phyloP scores from a whole-genome alignment of 1,284 basidiomycete genomes.

The Inonotus obliquus region DNA sequence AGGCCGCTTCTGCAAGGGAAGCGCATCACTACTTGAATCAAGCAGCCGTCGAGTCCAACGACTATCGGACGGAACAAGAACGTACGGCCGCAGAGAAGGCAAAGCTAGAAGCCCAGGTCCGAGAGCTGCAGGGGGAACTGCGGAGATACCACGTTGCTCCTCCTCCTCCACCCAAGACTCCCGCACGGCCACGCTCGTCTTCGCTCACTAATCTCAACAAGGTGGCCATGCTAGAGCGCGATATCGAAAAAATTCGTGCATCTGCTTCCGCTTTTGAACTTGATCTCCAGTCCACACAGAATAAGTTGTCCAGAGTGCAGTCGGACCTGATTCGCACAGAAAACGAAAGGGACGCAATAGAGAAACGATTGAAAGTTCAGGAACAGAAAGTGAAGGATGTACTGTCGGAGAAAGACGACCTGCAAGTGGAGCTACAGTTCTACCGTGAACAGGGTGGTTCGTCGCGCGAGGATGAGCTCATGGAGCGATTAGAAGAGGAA shows the following conservation, averaged over 20 bases:
- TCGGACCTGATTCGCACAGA: conserved; percentile 44
- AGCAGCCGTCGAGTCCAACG: conserved; percentile 49
- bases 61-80: conserved; percentile 36
- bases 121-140: conserved; percentile 48
- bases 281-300: conserved; percentile 37
- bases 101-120: conserved; percentile 47
- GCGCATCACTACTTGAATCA: conserved; percentile 56
- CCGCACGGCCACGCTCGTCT: conserved; percentile 41
- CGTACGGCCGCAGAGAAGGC: conserved; percentile 53
- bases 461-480: conserved; percentile 47
- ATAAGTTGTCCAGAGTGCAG: conserved; percentile 46
- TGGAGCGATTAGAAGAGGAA: conserved; percentile 62
- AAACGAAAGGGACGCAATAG: conserved; percentile 55
- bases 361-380: conserved; percentile 39
- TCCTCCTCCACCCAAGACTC: conserved; percentile 27
- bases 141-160: conserved; percentile 31
- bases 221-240: conserved; percentile 47
- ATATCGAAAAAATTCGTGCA: conserved; percentile 43
- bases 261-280: conserved; percentile 39
- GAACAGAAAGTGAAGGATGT: conserved; percentile 38
- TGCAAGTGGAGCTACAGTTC: conserved; percentile 40
- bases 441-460: conserved; percentile 30
- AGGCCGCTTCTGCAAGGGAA: conserved; percentile 46
- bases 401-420: conserved; percentile 50
- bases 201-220: conserved; percentile 43